Percentiles rank a stretch among this genome's conserved stretches.
Evolutionary conservation across 768 basidiomycete species (phyloP).

Genomic region (Saitozyma podzolica): DNA sequence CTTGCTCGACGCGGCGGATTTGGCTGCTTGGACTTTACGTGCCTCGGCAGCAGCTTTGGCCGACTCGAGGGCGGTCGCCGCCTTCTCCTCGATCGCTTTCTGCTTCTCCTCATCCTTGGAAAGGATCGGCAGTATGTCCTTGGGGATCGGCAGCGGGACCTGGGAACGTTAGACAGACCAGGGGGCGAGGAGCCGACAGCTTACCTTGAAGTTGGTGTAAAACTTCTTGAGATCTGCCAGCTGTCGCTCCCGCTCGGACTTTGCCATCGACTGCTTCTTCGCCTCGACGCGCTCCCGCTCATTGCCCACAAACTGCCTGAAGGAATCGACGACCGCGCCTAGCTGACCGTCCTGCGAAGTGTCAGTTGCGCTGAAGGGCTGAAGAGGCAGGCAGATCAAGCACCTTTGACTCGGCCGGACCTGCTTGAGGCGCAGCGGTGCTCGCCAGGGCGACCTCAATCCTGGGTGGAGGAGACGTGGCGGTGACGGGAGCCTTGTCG

Average conservation of each 20-base stretch:
- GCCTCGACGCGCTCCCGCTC: slow-evolving; percentile 87
- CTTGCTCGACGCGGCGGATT: neutral
- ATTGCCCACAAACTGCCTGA: slow-evolving; percentile 87
- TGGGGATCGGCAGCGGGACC: slow-evolving; percentile 93
- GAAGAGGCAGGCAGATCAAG: too few species aligned
- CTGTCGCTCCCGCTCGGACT: slow-evolving; percentile 91
- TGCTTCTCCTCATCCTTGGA: slow-evolving; percentile 94
- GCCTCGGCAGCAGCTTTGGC: slow-evolving; percentile 19
- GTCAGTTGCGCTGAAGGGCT: neutral
- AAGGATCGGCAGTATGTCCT: slow-evolving; percentile 86
- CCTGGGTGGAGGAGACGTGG: too few species aligned
- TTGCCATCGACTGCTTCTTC: slow-evolving; percentile 83
- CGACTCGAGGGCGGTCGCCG: slow-evolving; percentile 56
- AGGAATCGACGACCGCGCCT: slow-evolving; percentile 52
- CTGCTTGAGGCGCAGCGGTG: too few species aligned
- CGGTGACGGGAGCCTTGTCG: neutral
- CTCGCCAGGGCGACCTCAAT: too few species aligned
- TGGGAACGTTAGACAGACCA: slow-evolving; percentile 43
- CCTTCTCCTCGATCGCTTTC: slow-evolving; percentile 60
- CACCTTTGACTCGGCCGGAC: too few species aligned
- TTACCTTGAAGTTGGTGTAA: slow-evolving; percentile 89
- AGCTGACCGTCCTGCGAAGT: slow-evolving; percentile 23
- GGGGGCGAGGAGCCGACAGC: slow-evolving; percentile 16
- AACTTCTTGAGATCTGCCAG: slow-evolving; percentile 92
- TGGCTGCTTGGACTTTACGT: neutral